phyloP scores from a whole-genome alignment of 2,329 filamentous ascomycete genomes.

The Grosmannia serpens region DNA sequence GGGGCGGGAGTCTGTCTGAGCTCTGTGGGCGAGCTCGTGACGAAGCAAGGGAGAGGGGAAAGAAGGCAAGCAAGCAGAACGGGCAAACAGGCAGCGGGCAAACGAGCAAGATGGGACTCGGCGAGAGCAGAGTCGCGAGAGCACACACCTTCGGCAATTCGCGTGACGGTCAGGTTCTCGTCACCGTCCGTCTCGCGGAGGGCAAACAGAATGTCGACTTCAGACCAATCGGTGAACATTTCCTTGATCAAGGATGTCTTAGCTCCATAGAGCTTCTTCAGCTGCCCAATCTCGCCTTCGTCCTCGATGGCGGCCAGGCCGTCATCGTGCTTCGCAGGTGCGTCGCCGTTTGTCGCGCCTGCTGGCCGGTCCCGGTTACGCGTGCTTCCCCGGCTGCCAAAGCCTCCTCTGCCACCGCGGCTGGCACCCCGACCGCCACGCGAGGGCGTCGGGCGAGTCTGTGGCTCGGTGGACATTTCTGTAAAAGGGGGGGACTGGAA shows the following conservation, averaged over 20 bases:
- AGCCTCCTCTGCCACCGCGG: constrained; percentile 73
- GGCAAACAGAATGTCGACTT: constrained; percentile 87
- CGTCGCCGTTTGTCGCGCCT: constrained; percentile 61
- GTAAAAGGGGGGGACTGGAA: constrained; percentile 15
- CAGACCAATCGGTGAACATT: constrained; percentile 91
- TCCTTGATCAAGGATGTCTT: constrained; percentile 78
- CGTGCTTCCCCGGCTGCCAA: constrained; percentile 57
- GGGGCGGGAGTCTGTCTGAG: background rate
- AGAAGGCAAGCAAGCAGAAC: background rate
- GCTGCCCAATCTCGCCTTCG: constrained; percentile 78
- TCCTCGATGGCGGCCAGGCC: constrained; percentile 55
- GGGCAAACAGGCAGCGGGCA: too few relatives aligned
- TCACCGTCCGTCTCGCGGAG: constrained; percentile 81
- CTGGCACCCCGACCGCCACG: constrained; percentile 76
- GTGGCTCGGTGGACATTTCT: constrained; percentile 92
- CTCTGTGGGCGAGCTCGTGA: background rate
- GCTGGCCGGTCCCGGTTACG: constrained; percentile 44
- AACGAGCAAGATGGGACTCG: too few relatives aligned
- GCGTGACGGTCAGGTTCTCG: constrained; percentile 60
- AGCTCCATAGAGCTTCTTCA: constrained; percentile 78
- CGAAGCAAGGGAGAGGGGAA: background rate
- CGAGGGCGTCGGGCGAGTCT: constrained; percentile 68
- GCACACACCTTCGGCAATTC: constrained; percentile 65
- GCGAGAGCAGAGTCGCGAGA: too few relatives aligned
- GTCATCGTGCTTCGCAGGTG: constrained; percentile 45